Conservation (phyloP, 805 yeast genomes). For the Scheffersomyces stipitis region DNA sequence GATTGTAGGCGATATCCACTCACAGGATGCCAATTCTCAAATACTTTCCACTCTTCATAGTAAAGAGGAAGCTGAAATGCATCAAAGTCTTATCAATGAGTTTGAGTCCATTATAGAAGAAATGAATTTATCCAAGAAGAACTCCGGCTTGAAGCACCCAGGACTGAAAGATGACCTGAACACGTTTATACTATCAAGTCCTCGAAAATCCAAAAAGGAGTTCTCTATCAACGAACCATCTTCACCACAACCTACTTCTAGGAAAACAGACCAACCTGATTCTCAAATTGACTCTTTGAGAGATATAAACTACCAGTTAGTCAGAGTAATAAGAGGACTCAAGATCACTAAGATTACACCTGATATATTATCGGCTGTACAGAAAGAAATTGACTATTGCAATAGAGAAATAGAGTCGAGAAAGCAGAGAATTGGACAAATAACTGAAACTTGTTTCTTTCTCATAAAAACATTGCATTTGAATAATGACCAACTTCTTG, state of each 20-base stretch:
- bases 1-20: constrained; percentile 21
- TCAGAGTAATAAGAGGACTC: constrained; percentile 33
- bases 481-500: constrained; percentile 30
- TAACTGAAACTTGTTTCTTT: constrained; percentile 24
- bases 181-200: constrained; percentile 31
- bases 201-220: constrained; percentile 12
- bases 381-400: constrained; percentile 24
- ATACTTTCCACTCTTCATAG: constrained; percentile 25
- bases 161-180: background rate
- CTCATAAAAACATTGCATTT: constrained; percentile 28
- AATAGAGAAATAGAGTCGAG: constrained; percentile 25
- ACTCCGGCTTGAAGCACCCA: constrained; percentile 1
- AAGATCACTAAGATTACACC: constrained; percentile 37
- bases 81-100: constrained; percentile 26
- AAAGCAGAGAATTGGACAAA: constrained; percentile 19
- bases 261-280: constrained; percentile 9
- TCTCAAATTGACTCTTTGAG: constrained; percentile 26
- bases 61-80: constrained; percentile 30
- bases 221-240: constrained; percentile 5
- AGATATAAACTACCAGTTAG: constrained; percentile 38
- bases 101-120: constrained; percentile 27
- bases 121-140: constrained; percentile 15
- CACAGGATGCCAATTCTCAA: constrained; percentile 7
- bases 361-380: constrained; percentile 23
- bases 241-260: constrained; percentile 1